These are phyloP conservation scores for Jamesozyma gamospora DNA, from an alignment of 805 yeast genomes.

Conservation along the genomic window DNA sequence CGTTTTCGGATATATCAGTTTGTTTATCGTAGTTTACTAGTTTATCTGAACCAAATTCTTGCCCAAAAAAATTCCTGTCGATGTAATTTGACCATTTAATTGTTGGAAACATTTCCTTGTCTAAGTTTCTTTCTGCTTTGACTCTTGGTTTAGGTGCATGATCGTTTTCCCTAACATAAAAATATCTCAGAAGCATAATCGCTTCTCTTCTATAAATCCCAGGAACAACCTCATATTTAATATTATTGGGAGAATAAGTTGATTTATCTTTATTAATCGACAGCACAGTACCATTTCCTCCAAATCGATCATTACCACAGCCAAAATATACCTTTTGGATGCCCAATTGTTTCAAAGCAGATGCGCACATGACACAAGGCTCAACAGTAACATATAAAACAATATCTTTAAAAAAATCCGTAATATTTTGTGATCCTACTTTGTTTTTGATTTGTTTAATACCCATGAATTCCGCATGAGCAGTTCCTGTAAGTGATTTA, in stretches of 20 bases:
- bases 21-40: slow-evolving; percentile 8
- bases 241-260: slow-evolving; percentile 4
- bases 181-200: slow-evolving; percentile 65
- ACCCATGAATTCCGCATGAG: slow-evolving; percentile 89
- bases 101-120: slow-evolving; percentile 46
- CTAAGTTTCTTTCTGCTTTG: slow-evolving; percentile 59
- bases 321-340: slow-evolving; percentile 74
- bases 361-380: slow-evolving; percentile 97
- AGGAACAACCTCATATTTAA: slow-evolving; percentile 41
- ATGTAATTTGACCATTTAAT: slow-evolving; percentile 49
- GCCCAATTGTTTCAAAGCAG: slow-evolving; percentile 74
- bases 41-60: slow-evolving; percentile 14
- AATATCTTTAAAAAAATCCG: slow-evolving; percentile 40
- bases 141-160: slow-evolving; percentile 74
- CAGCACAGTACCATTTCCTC: slow-evolving; percentile 89
- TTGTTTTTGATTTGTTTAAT: slow-evolving; percentile 42
- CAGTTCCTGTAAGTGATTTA: slow-evolving; percentile 71
- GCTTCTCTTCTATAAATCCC: slow-evolving; percentile 79
- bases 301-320: slow-evolving; percentile 90
- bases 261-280: slow-evolving; percentile 41
- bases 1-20: slow-evolving; percentile 12
- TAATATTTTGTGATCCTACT: slow-evolving; percentile 15
- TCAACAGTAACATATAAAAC: slow-evolving; percentile 89
- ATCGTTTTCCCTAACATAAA: slow-evolving; percentile 77
- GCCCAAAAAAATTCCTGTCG: slow-evolving; percentile 38